Percentiles rank a stretch among this genome's conserved stretches.
Evolutionary conservation across 352 stramenopile genomes (phyloP).

Genomic region (Phytophthora rubi): DNA sequence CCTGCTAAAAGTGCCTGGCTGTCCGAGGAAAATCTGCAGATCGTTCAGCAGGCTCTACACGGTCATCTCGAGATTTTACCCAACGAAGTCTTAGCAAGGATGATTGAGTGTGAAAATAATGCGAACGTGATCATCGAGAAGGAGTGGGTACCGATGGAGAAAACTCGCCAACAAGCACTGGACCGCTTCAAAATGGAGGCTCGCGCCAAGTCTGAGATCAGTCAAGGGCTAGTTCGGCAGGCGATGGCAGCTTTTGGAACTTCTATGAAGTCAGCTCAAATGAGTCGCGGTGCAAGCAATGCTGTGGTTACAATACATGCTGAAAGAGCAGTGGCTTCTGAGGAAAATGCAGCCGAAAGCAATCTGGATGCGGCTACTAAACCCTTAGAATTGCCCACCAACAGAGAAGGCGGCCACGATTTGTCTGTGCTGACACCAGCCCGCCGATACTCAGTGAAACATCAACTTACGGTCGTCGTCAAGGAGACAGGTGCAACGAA

Average conservation of each 20-base stretch:
- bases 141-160: conserved; percentile 68
- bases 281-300: neutral
- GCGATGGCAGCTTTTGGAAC: conserved; percentile 44
- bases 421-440: neutral
- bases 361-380: neutral
- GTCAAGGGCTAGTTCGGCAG: conserved; percentile 57
- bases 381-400: neutral
- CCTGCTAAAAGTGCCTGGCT: conserved; percentile 45
- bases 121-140: conserved; percentile 57
- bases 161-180: conserved; percentile 50
- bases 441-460: conserved; percentile 33
- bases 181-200: conserved; percentile 45
- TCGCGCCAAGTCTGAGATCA: conserved; percentile 44
- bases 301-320: neutral
- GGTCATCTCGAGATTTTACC: conserved; percentile 67
- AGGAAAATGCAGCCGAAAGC: neutral
- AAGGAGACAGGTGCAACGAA: conserved; percentile 8
- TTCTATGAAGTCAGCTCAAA: neutral
- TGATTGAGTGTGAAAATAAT: conserved; percentile 57
- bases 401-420: conserved; percentile 2
- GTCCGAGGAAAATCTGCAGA: conserved; percentile 50
- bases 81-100: conserved; percentile 56
- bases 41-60: conserved; percentile 65
- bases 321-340: neutral
- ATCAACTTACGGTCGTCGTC: conserved; percentile 37